Evolutionary conservation across 768 basidiomycete genomes (phyloP), one percentile per base, ranked within the genome.

Genomic region (Leccinum ochraceum): DNA sequence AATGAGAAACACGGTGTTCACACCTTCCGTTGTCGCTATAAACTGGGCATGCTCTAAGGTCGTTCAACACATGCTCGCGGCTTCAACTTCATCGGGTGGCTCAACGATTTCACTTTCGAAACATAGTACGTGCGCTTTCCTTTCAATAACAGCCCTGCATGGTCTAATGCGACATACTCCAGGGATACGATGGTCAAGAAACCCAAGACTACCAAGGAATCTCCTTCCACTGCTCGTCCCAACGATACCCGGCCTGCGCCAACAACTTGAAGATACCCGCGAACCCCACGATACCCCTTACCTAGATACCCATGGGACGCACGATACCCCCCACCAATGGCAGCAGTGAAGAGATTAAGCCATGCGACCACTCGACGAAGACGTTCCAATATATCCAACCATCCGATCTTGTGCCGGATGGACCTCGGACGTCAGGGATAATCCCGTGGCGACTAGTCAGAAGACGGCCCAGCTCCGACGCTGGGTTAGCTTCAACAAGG

Each of bases 281-380:
- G 57, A 58, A 10, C 14, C 55, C 60, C 39, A 54, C 17, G 10
- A 57, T 65, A 56, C 58, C 60, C 14, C 6, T 52, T 17, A 28
- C 17, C 13, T 2, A 17, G 8, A 56, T n/a, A 34, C 55, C 26
- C n/a, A 37, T 56, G 61, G 59, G 20, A 30, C 59, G 57, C 58
- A 3, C 14, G n/a, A 60, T 51, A 46, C 26, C 46, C 37, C 37
- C 37, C 22, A 22, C 53, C 22, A 63, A 53, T 5, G 30, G 56
- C 34, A 57, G 39, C 49, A 50, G 53, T 32, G 62, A 71, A 42
- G 70, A 70, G 58, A 67, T 67, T 48, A 48, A 32, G 26, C 3
- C 59, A 48, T 42, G 48, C 50, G 50, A 46, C 3, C 26, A 54
- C 58, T 37, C 50, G 44, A 63, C 39, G 26, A 50, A 34, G 60